Evolutionary conservation across 768 basidiomycete genomes (phyloP).

Genomic region (Rhodocollybia butyracea): DNA sequence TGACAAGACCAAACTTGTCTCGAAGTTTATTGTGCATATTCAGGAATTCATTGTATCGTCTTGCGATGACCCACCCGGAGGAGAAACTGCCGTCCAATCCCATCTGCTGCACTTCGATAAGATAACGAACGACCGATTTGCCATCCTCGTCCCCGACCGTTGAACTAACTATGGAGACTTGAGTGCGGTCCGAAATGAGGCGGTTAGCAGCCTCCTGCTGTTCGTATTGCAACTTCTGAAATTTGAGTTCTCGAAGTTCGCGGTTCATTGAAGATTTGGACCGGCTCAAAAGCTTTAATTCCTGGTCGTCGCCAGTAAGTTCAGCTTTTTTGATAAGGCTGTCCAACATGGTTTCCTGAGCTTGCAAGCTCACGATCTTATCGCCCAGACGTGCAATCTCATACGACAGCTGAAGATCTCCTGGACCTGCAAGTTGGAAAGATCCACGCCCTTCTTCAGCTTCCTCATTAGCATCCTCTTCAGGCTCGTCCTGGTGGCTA

Average conservation of each 20-base stretch:
- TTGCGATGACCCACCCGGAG: slow-evolving; percentile 90
- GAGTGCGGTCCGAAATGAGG: slow-evolving; percentile 79
- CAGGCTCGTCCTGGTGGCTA: slow-evolving; percentile 50
- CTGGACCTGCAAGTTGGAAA: slow-evolving; percentile 80
- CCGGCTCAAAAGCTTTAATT: slow-evolving; percentile 76
- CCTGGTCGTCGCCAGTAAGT: slow-evolving; percentile 84
- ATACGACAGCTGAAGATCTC: slow-evolving; percentile 83
- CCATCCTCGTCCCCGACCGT: slow-evolving; percentile 81
- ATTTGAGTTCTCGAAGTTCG: slow-evolving; percentile 79
- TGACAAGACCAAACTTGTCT: slow-evolving; percentile 67
- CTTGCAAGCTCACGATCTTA: slow-evolving; percentile 72
- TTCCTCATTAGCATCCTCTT: slow-evolving; percentile 38
- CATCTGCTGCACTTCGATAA: slow-evolving; percentile 89
- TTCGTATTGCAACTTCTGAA: slow-evolving; percentile 92
- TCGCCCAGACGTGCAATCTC: slow-evolving; percentile 80
- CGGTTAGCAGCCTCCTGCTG: slow-evolving; percentile 92
- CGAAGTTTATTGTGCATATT: slow-evolving; percentile 83
- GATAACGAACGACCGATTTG: slow-evolving; percentile 87
- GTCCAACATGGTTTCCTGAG: slow-evolving; percentile 81
- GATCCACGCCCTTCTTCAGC: slow-evolving; percentile 42
- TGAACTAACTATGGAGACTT: slow-evolving; percentile 81
- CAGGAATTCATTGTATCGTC: slow-evolving; percentile 94
- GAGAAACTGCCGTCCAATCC: slow-evolving; percentile 73
- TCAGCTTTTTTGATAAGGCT: slow-evolving; percentile 94
- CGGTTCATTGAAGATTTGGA: slow-evolving; percentile 80